Base-by-base conservation (phyloP, 805 yeast genomes). In the Teunomyces atbi region DNA sequence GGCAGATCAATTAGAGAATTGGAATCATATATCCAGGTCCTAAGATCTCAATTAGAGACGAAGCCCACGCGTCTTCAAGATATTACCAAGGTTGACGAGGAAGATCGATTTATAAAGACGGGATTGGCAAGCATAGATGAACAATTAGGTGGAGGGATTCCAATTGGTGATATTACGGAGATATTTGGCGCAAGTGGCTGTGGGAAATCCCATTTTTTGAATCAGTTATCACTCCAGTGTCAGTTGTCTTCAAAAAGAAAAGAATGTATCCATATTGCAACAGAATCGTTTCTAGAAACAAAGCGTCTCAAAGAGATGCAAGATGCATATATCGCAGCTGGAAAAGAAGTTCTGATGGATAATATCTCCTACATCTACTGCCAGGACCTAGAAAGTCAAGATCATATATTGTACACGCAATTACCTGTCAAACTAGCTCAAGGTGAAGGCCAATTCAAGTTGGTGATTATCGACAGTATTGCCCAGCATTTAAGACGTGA, bases 131-230 rank as follows among this genome's bases (percentile, higher is more conserved):
- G 49, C 5, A 37, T 67, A n/a, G 71, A 68, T 47, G 21, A 34
- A 27, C 53, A 55, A 26, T 49, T 68, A 26, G 61, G 59, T 15
- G 71, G 71, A 3, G 72, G 72, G 3, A 50, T 67, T 3, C 62
- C 62, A 0, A 6, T 54, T 5, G 69, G 70, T 3, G 62, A 62
- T 34, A 48, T 68, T 6, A 52, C 90, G 0, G 98, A 91, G 66
- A 60, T 92, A 3, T 83, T 82, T 54, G 98, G 98, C 0, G 86
- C 84, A 20, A 82, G 95, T 42, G 87, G 95, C 0, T 77, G 86
- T 1, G 98, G 97, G 0, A 92, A 92, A 58, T 84, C 97, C 0
- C 95, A 91, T 54, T 65, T 91, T 3, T 66, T 86, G 20, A 74
- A 84, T 68, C 92, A 85, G 52, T 56, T 90, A 43, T 73, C 86